phyloP scores from a whole-genome alignment of 2,329 filamentous ascomycete genomes.

The Exophiala calicioides region DNA sequence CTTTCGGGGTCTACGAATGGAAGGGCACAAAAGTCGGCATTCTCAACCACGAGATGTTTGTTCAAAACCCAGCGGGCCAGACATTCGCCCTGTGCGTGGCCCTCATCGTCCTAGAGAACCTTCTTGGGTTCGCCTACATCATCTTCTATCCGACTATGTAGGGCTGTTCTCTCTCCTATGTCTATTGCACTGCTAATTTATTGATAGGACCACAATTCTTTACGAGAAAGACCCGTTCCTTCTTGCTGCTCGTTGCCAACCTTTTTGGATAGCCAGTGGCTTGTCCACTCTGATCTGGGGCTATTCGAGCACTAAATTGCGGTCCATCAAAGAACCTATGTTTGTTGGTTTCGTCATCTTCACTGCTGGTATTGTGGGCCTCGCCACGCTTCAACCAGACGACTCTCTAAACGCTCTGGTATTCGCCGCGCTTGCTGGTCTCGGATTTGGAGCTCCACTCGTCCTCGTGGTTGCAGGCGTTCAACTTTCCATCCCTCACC shows the following conservation, averaged over 20 bases:
- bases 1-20: constrained; percentile 28
- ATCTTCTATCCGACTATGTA: constrained; percentile 28
- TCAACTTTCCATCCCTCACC: constrained; percentile 27
- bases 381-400: constrained; percentile 21
- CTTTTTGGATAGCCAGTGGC: constrained; percentile 20
- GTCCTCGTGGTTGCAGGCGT: constrained; percentile 27
- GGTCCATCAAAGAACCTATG: constrained; percentile 24
- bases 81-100: constrained; percentile 26
- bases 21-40: constrained; percentile 25
- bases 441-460: constrained; percentile 25
- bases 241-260: constrained; percentile 16
- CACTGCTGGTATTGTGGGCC: constrained; percentile 23
- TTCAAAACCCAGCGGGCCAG: constrained; percentile 17
- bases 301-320: constrained; percentile 18
- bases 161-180: too few relatives aligned
- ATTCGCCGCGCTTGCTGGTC: constrained; percentile 19
- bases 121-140: constrained; percentile 27
- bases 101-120: constrained; percentile 28
- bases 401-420: constrained; percentile 9
- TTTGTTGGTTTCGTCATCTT: constrained; percentile 25
- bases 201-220: constrained; percentile 18
- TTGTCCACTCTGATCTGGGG: constrained; percentile 23
- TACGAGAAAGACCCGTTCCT: constrained; percentile 23
- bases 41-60: constrained; percentile 27
- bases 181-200: not conserved